phyloP scores from a whole-genome alignment of 2,329 filamentous ascomycete genomes.

The Clarireedia sp. region DNA sequence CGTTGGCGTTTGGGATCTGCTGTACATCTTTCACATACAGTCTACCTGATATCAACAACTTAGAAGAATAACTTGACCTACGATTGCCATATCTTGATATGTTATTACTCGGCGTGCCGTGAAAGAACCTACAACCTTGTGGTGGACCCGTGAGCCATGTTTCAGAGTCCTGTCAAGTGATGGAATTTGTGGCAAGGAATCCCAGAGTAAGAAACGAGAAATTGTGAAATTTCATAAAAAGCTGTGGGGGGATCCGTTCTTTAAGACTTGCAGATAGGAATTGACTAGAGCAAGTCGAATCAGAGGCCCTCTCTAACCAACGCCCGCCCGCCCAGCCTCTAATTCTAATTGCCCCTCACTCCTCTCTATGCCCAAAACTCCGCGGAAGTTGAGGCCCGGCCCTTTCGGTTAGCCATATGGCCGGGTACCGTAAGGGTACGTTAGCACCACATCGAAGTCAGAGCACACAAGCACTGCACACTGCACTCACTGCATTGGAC shows the following conservation, averaged over 20 bases:
- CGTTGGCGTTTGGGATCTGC: constrained; percentile 25
- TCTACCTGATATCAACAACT: constrained; percentile 12
- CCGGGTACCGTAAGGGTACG: not conserved
- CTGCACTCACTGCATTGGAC: not conserved
- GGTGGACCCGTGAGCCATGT: not conserved
- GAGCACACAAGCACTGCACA: no score
- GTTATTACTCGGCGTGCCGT: not conserved
- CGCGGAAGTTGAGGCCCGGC: no score
- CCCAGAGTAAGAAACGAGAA: no score
- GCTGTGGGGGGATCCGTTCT: not conserved
- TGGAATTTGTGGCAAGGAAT: no score
- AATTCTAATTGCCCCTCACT: constrained; percentile 1
- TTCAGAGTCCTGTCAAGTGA: not conserved
- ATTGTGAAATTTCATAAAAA: not conserved
- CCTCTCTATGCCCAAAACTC: not conserved
- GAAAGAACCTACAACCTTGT: not conserved
- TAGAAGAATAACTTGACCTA: constrained; percentile 10
- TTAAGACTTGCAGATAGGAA: not conserved
- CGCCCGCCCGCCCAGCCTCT: not conserved
- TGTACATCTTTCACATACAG: constrained; percentile 20
- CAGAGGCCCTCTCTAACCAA: no score
- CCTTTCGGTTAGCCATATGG: not conserved
- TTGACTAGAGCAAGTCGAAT: not conserved
- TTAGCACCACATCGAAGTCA: no score
- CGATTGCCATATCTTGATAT: constrained; percentile 3